These are phyloP conservation scores for Cladobotryum protrusum DNA, from an alignment of 2,329 filamentous ascomycete genomes.

Conservation along the genomic window DNA sequence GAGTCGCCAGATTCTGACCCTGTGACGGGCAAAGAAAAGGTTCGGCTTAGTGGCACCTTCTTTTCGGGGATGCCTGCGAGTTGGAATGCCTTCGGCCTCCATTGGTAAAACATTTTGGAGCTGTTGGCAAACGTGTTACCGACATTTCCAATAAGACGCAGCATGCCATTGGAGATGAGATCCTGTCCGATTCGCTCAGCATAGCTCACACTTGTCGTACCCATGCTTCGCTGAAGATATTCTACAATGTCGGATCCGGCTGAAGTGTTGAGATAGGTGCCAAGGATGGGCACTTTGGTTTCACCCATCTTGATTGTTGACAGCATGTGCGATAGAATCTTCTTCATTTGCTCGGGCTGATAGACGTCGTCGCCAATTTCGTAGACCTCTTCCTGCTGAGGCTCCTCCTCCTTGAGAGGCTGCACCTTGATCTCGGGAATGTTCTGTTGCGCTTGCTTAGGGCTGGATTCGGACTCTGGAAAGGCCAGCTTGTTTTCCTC, in stretches of 20 bases:
- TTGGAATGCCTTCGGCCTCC: conserved; percentile 88
- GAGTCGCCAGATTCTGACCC: conserved; percentile 58
- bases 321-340: conserved; percentile 80
- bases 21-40: conserved; percentile 64
- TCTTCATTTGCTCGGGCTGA: conserved; percentile 79
- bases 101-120: conserved; percentile 95
- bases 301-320: conserved; percentile 82
- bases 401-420: conserved; percentile 55
- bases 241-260: conserved; percentile 90
- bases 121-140: conserved; percentile 96
- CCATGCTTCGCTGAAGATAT: conserved; percentile 86
- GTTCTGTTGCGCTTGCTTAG: conserved; percentile 48
- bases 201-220: conserved; percentile 76
- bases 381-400: conserved; percentile 68
- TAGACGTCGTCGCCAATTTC: conserved; percentile 91
- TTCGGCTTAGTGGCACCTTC: conserved; percentile 65
- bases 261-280: conserved; percentile 90
- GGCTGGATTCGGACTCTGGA: conserved; percentile 73
- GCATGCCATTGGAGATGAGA: conserved; percentile 74
- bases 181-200: conserved; percentile 95
- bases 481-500: conserved; percentile 99
- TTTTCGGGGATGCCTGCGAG: conserved; percentile 83
- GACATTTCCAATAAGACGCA: conserved; percentile 88
- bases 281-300: conserved; percentile 90
- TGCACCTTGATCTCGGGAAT: conserved; percentile 88